Conservation (phyloP, 1,284 basidiomycete species). For the Tetrapyrgos nigripes region DNA sequence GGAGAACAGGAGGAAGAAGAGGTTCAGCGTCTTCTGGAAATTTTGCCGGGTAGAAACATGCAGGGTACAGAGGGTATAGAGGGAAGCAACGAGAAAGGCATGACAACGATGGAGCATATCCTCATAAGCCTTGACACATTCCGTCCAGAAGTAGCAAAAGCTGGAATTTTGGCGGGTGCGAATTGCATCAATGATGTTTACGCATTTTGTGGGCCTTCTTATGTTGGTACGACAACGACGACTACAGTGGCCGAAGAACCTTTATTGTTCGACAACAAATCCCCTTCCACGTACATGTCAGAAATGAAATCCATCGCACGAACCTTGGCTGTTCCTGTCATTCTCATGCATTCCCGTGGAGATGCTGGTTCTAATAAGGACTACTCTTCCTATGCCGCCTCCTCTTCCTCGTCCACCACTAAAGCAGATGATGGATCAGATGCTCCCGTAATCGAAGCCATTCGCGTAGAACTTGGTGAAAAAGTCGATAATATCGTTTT, state of each 20-base stretch:
- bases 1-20: conserved; percentile 8
- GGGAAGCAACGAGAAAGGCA: too few relatives aligned
- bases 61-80: too few relatives aligned
- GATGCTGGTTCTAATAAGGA: conserved; percentile 79
- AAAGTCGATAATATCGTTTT: conserved; percentile 76
- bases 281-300: conserved; percentile 44
- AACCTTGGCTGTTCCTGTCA: conserved; percentile 68
- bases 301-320: conserved; percentile 76
- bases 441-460: conserved; percentile 70
- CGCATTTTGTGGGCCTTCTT: conserved; percentile 73
- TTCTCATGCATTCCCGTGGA: conserved; percentile 95
- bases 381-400: conserved; percentile 58
- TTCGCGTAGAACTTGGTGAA: conserved; percentile 76
- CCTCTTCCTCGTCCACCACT: too few relatives aligned
- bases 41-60: too few relatives aligned
- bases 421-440: conserved; percentile 26
- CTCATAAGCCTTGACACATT: conserved; percentile 95
- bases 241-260: background rate
- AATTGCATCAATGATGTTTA: conserved; percentile 96
- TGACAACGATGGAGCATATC: conserved; percentile 43
- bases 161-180: conserved; percentile 84
- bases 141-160: conserved; percentile 81
- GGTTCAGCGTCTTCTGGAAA: too few relatives aligned
- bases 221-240: conserved; percentile 7
- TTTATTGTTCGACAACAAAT: conserved; percentile 22